A percentile compares a stretch with the other conserved stretches of the same genome.
Evolutionary conservation across 208 protist species (phyloP).

Genomic region (Angomonas ambiguus): DNA sequence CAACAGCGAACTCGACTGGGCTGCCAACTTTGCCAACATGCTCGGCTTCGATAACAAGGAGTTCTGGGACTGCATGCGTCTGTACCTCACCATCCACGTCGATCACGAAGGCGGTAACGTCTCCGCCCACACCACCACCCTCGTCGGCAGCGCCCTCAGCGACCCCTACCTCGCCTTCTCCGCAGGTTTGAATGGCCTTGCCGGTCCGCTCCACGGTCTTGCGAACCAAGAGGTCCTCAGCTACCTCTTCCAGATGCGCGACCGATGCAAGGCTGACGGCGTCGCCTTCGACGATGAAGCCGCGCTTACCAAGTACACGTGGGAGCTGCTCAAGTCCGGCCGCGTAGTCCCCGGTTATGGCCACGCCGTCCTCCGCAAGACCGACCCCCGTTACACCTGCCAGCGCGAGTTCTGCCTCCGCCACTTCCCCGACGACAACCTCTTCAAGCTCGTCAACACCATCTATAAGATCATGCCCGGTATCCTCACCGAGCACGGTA

Average conservation of each 20-base stretch:
- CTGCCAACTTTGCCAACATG: constrained; percentile 93
- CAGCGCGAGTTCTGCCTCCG: constrained; percentile 96
- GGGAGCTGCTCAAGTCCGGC: constrained; percentile 88
- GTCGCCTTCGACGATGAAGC: constrained; percentile 42
- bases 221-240: constrained; percentile 97
- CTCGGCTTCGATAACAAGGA: constrained; percentile 88
- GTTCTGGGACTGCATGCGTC: constrained; percentile 97
- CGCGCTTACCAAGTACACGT: constrained; percentile 84
- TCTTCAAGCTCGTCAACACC: constrained; percentile 93
- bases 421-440: constrained; percentile 94
- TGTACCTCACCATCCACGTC: constrained; percentile 96
- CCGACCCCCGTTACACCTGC: constrained; percentile 97
- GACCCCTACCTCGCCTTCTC: constrained; percentile 97
- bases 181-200: constrained; percentile 94
- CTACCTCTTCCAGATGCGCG: constrained; percentile 65
- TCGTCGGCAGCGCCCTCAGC: constrained; percentile 96
- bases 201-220: constrained; percentile 97
- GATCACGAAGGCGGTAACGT: constrained; percentile 97
- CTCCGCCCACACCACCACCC: constrained; percentile 95
- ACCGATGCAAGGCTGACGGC: constrained; percentile 47
- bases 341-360: constrained; percentile 95
- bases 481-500: constrained; percentile 96
- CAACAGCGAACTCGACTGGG: constrained; percentile 88
- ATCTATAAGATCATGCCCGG: constrained; percentile 92
- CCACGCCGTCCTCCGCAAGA: constrained; percentile 97